phyloP scores from a whole-genome alignment of 495 filamentous ascomycete species.

The Usnea hakonensis region DNA sequence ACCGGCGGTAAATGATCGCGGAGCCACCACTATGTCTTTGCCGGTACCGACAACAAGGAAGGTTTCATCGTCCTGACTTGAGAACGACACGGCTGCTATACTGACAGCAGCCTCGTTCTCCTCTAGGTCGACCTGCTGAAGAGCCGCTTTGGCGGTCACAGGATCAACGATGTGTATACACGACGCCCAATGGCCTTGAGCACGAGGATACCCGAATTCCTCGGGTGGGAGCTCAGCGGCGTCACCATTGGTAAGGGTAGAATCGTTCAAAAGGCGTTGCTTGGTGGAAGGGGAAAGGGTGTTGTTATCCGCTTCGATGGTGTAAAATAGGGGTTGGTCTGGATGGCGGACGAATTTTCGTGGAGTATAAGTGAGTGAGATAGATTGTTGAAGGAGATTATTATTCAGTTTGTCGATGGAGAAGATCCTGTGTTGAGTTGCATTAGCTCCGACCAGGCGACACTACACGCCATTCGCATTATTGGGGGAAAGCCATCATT shows the following conservation, averaged over 20 bases:
- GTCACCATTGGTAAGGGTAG: conserved; percentile 60
- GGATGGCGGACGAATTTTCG: conserved; percentile 81
- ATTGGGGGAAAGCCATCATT: conserved; percentile 25
- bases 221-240: conserved; percentile 60
- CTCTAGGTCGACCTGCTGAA: conserved; percentile 70
- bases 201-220: conserved; percentile 85
- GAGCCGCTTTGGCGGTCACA: conserved; percentile 57
- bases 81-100: conserved; percentile 72
- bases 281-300: conserved; percentile 70
- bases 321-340: conserved; percentile 82
- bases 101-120: conserved; percentile 91
- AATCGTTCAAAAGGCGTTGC: conserved; percentile 58
- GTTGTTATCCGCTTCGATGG: conserved; percentile 88
- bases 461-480: background rate
- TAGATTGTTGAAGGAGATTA: conserved; percentile 80
- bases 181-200: conserved; percentile 82
- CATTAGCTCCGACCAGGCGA: conserved; percentile 27
- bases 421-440: conserved; percentile 60
- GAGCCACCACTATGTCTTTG: conserved; percentile 74
- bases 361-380: conserved; percentile 84
- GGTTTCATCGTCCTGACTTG: conserved; percentile 76
- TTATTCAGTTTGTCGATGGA: conserved; percentile 78
- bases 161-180: conserved; percentile 90
- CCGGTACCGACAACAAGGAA: conserved; percentile 92
- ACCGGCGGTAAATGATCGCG: conserved; percentile 64